Base-by-base conservation (phyloP, 768 basidiomycete species). In the Mrakia frigida region DNA sequence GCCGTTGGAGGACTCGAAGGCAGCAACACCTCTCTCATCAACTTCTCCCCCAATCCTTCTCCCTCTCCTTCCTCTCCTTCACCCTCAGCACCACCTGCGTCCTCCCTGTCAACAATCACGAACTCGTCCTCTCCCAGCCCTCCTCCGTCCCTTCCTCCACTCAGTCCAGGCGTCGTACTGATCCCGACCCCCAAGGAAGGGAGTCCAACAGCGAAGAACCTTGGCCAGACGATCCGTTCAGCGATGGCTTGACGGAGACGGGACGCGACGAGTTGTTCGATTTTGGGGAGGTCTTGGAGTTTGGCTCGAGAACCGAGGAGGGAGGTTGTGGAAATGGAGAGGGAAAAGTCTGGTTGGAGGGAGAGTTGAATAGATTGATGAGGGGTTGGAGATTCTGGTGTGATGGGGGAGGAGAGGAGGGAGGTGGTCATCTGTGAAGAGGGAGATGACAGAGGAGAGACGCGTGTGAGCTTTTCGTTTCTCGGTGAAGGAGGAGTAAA, bases 231-330 rank as follows among this genome's bases (percentile, higher is more conserved):
- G 46, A 85, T 79, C 14, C 81, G 80, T 63, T 85, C 83, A 70
- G 82, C 83, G 10, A 86, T 82, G 28, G 88, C 86, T 67, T 87
- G 87, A 56, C 92, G 87, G 0, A 97, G 88, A 83, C 96, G 92
- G 79, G 90, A 88, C 79, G 92, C 88, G 70, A 99, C 93, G 70
- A 99, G 87, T 82, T 99, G 95, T 80, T 98, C 95, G 23, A 98
- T 86, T 83, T 99, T 99, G 35, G 97, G 96, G 0, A 99, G 92
- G 81, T 99, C 94, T 77, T 93, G 94, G 1, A 99, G 87, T 84
- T 98, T 97, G n/a, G 97, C 95, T 63, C 96, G 89, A 79, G 92
- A 94, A 28, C 97, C 97, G 86, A 98, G 90, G 6, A 98, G 87
- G 37, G 94, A 98, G 10, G 90, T 93, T 16, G 93, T 94, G 70